Evolutionary conservation across 2,329 filamentous ascomycete genomes (phyloP), one percentile per base, ranked within the genome.

Genomic region (Monosporascus sp.): DNA sequence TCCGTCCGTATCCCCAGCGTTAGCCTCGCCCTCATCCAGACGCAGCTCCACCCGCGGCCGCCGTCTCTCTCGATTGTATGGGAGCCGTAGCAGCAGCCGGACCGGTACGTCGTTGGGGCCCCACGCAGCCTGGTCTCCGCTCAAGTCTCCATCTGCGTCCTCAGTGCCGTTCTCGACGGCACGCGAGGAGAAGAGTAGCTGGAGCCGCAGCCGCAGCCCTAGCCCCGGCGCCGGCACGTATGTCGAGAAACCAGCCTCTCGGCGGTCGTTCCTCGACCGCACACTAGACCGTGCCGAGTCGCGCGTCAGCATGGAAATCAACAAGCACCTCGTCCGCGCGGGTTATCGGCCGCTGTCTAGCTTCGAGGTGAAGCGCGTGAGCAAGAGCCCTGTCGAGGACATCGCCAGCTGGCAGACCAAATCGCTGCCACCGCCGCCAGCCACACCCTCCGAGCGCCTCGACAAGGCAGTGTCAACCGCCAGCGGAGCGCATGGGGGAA

Each of bases 341-440:
- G 55, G 60, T 2, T 37, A 51, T 6, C 50, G 54, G 9, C 51
- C 58, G 4, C 49, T 24, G 2, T 51, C 56, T 1, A 57, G 52
- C 22, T 65, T 65, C 53, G 51, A 52, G 9, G 58, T 64, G 3
- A 26, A 38, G 16, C 37, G 45, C 4, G 59, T 65, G 0, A 26
- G 48, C 3, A 57, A 54, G 37, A 50, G 54, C 2, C 56, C 54
- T 2, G 40, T 49, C 24, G 49, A 51, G 38, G 57, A 59, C 37
- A 46, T 56, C 24, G 40, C 50, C 7, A 6, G 17, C 38, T 40
- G 37, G 49, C 27, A 38, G 37, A 31, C 41, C 17, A 20, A 47
- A 37, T 7, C 19, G 9, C 22, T 24, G 22, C 35, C 43, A 31
- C 26, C n/a, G 44, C 41, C 20, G 38, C 45, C 52, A 26, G 7